These are phyloP conservation scores for Metschnikowia cerradonensis DNA, from an alignment of 805 yeast genomes.

Conservation along the genomic window DNA sequence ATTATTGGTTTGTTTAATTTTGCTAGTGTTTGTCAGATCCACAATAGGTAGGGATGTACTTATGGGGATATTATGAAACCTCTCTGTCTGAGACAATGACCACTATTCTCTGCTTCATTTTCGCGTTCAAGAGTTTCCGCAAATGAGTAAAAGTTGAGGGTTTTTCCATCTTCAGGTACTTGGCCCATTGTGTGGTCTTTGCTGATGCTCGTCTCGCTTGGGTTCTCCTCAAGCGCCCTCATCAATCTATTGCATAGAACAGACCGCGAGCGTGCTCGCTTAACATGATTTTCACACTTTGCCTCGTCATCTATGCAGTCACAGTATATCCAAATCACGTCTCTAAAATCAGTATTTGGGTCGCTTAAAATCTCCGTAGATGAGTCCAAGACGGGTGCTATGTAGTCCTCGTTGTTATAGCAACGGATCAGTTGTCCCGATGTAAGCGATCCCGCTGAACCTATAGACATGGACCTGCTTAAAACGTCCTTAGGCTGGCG, in stretches of 20 bases:
- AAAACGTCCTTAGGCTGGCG: background rate
- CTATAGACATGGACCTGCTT: constrained; percentile 7
- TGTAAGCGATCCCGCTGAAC: constrained; percentile 1
- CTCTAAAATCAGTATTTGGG: constrained; percentile 23
- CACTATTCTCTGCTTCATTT: constrained; percentile 7
- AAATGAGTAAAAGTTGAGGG: constrained; percentile 30
- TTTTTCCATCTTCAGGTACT: constrained; percentile 9
- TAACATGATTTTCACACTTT: background rate
- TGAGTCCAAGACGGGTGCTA: constrained; percentile 29
- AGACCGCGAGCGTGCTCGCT: constrained; percentile 7
- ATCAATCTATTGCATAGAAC: constrained; percentile 5
- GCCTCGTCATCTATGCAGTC: constrained; percentile 2
- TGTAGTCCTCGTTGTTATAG: constrained; percentile 26
- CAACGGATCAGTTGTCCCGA: constrained; percentile 12
- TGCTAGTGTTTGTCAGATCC: too few species aligned
- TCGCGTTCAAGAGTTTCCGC: constrained; percentile 29
- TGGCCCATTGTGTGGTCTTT: background rate
- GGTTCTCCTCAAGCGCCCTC: constrained; percentile 5
- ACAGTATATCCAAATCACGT: constrained; percentile 22
- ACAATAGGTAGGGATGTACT: too few species aligned
- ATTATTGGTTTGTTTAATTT: too few species aligned
- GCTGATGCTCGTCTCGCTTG: background rate
- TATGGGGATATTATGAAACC: too few species aligned
- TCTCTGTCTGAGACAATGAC: too few species aligned
- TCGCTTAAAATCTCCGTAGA: constrained; percentile 28